Percentiles rank a stretch among this genome's conserved stretches.
Evolutionary conservation across 495 filamentous ascomycete genomes (phyloP).

Genomic region (Podospora bellae-mahoneyi): DNA sequence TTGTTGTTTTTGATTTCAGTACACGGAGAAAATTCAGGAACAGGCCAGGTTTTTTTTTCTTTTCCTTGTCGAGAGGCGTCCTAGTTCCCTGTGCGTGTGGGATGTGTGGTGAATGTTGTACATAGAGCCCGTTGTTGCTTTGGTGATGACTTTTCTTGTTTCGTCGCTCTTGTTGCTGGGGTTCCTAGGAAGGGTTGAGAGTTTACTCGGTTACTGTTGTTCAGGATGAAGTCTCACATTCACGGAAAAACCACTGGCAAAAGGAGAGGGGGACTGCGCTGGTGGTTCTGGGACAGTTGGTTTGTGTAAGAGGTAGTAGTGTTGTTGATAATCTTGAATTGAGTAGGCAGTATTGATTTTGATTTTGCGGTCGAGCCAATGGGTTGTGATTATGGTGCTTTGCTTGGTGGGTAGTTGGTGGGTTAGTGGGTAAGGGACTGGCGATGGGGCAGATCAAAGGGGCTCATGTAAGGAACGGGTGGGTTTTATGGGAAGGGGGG

Average conservation of each 20-base stretch:
- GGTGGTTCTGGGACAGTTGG: neutral
- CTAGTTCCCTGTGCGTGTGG: neutral
- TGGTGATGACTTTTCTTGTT: neutral
- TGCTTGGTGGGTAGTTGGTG: neutral
- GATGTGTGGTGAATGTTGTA: neutral
- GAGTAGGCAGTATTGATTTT: neutral
- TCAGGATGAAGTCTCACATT: too few relatives aligned
- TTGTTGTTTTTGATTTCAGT: neutral
- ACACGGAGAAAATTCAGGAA: neutral
- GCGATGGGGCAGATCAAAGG: neutral
- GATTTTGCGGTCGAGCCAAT: neutral
- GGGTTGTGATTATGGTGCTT: neutral
- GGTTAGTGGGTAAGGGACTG: neutral
- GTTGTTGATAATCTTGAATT: neutral
- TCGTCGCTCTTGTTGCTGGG: neutral
- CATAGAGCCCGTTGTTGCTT: neutral
- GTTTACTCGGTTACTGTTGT: too few relatives aligned
- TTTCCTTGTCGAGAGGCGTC: neutral
- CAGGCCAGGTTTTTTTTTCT: neutral
- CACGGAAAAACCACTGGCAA: neutral
- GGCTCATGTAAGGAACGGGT: neutral
- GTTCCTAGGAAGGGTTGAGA: too few relatives aligned
- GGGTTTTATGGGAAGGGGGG: neutral
- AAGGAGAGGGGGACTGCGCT: neutral
- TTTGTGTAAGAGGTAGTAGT: neutral